Evolutionary conservation across 345 rosid species (phyloP).

Genomic region (Salix caprea): DNA sequence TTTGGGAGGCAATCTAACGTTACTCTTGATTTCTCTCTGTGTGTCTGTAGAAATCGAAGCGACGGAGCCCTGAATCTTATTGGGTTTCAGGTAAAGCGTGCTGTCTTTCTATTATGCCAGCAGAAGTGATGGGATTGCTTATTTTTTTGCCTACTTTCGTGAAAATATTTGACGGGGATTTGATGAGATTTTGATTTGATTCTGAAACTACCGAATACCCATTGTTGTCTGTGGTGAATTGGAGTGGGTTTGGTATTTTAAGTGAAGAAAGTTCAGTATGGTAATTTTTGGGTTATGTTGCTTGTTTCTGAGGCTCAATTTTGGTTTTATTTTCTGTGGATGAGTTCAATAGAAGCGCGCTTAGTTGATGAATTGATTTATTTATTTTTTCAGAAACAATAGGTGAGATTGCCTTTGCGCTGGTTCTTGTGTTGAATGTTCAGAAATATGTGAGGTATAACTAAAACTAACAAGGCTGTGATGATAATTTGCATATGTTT

Average conservation of each 20-base stretch:
- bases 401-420: conserved; percentile 10
- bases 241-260: conserved; percentile 16
- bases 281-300: conserved; percentile 1
- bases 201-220: conserved; percentile 8
- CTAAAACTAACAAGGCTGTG: background rate
- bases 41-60: conserved; percentile 4
- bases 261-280: conserved; percentile 9
- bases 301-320: conserved; percentile 7
- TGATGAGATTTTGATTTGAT: conserved; percentile 6
- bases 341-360: background rate
- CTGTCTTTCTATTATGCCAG: background rate
- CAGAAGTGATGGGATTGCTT: background rate
- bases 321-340: background rate
- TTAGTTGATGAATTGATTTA: conserved; percentile 3
- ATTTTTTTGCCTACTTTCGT: background rate
- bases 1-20: conserved; percentile 15
- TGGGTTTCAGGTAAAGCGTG: conserved; percentile 30
- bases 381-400: background rate
- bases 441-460: background rate
- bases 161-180: background rate
- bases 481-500: background rate
- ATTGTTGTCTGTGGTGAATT: conserved; percentile 9
- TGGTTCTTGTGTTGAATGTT: background rate
- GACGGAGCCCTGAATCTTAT: conserved; percentile 17
- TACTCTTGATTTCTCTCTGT: background rate